Base-by-base conservation (phyloP, 306 rosid species). In the Cucumis hystrix region DNA sequence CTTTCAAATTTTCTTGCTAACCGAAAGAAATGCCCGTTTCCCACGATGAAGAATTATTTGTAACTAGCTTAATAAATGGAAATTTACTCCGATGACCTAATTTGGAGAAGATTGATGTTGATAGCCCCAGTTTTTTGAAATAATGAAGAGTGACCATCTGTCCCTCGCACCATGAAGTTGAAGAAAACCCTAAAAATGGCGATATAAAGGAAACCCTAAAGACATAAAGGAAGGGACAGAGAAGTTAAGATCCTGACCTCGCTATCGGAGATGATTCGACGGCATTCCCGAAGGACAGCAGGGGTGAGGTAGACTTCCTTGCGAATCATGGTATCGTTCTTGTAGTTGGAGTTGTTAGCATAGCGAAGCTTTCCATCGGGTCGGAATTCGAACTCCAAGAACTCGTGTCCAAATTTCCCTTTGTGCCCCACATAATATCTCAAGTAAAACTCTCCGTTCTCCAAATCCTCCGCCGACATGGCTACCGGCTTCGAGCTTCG, bases 301-400 rank as follows among this genome's bases (percentile, higher is more conserved):
- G 99, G 97, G 56, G 97, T 89, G 76, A 95, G 92, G 73, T 87
- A 95, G 80, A 92, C 93, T 86, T 95, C 97, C 85, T 95, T 95
- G 82, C 99, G 98, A 58, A 95, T 95, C 86, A 95, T 95, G 78
- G 97, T 95, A 78, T 95, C 98, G 88, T 95, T 95, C 79, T 95
- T 95, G 97, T 95, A 95, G 84, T 95, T 95, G 86, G 99, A 95
- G 83, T 95, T 95, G 84, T 95, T 95, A 49, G 99, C 99, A 55
- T 95, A 95, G 4, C 99, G 96, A 14, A 95, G 99, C 86, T 90
- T 95, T 0, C 99, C 99, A 52, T 67, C 74, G 28, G 74, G 74
- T n/a, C 55, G 74, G 35, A 40, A 95, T 88, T 39, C 92, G 72
- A 95, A 95, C 87, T 95, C 99, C 87, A 66, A 35, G 80, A 95